Evolutionary conservation across 2,329 filamentous ascomycete genomes (phyloP).

Genomic region (Phoma sp.): DNA sequence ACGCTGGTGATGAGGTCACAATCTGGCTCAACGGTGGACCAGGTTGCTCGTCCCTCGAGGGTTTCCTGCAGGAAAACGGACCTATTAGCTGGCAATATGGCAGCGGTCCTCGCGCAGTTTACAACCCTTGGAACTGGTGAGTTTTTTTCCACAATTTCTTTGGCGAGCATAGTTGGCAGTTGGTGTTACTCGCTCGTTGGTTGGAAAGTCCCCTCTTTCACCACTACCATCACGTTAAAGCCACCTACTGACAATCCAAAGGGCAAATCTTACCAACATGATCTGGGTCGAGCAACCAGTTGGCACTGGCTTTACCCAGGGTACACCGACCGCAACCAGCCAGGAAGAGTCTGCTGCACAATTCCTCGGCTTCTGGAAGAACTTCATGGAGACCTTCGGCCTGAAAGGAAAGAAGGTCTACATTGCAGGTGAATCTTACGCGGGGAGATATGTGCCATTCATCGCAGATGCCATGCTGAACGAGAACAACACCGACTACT

Average conservation of each 20-base stretch:
- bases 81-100: constrained; percentile 55
- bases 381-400: constrained; percentile 73
- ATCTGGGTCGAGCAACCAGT: constrained; percentile 76
- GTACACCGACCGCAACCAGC: constrained; percentile 67
- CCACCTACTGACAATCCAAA: not conserved
- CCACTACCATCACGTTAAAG: too few species aligned
- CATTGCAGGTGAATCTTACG: constrained; percentile 76
- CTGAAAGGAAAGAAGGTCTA: constrained; percentile 73
- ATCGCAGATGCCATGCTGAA: constrained; percentile 76
- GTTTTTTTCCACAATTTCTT: not conserved
- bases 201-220: too few species aligned
- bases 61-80: constrained; percentile 58
- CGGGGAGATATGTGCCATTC: constrained; percentile 69
- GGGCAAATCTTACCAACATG: constrained; percentile 72
- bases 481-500: constrained; percentile 69
- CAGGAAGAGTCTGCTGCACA: constrained; percentile 73
- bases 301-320: constrained; percentile 72
- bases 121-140: constrained; percentile 55
- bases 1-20: constrained; percentile 57
- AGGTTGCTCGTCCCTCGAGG: constrained; percentile 56
- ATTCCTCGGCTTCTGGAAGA: constrained; percentile 80
- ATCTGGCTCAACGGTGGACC: constrained; percentile 57
- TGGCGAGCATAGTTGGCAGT: too few species aligned
- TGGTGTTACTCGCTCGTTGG: too few species aligned
- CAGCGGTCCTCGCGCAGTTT: constrained; percentile 46